Percentiles rank a stretch among this genome's conserved stretches.
These are phyloP conservation scores for Aaosphaeria pasadenensis DNA, from an alignment of 2,329 filamentous ascomycete genomes.

Conservation along the genomic window DNA sequence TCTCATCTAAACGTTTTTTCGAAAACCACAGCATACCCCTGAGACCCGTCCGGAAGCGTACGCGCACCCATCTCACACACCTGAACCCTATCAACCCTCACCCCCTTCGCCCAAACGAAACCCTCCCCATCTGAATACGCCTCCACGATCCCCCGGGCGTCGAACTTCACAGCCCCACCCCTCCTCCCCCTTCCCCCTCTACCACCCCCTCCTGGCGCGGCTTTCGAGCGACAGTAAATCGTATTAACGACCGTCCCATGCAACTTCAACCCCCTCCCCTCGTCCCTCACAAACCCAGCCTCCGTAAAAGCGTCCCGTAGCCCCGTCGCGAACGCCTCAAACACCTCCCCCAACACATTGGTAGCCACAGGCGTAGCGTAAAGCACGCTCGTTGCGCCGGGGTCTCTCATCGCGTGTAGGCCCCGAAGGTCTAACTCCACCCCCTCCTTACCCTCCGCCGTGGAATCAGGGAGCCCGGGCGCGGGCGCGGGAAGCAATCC, in stretches of 20 bases:
- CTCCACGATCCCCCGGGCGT: constrained; percentile 44
- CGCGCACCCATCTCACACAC: constrained; percentile 89
- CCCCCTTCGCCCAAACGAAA: constrained; percentile 67
- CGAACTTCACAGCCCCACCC: constrained; percentile 36
- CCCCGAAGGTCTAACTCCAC: constrained; percentile 42
- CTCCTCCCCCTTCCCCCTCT: constrained; percentile 17
- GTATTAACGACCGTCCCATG: constrained; percentile 89
- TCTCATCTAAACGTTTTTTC: constrained; percentile 5
- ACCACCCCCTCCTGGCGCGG: background rate
- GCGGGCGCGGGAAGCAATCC: constrained; percentile 9
- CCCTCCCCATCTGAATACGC: constrained; percentile 51
- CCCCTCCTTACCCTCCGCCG: constrained; percentile 15
- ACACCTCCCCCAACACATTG: too few relatives aligned
- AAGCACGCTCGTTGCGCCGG: constrained; percentile 59
- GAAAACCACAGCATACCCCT: constrained; percentile 53
- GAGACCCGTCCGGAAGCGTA: constrained; percentile 53
- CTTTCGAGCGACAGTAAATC: constrained; percentile 57
- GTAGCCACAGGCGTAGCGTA: constrained; percentile 63
- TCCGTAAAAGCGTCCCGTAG: constrained; percentile 55
- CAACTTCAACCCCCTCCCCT: constrained; percentile 64
- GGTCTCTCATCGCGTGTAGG: constrained; percentile 60
- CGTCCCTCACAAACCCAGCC: constrained; percentile 55
- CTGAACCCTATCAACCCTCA: constrained; percentile 67
- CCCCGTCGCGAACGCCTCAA: constrained; percentile 56
- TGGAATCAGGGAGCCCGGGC: background rate